Conservation (phyloP, 257 asterid species). For the Solanum habrochaites region DNA sequence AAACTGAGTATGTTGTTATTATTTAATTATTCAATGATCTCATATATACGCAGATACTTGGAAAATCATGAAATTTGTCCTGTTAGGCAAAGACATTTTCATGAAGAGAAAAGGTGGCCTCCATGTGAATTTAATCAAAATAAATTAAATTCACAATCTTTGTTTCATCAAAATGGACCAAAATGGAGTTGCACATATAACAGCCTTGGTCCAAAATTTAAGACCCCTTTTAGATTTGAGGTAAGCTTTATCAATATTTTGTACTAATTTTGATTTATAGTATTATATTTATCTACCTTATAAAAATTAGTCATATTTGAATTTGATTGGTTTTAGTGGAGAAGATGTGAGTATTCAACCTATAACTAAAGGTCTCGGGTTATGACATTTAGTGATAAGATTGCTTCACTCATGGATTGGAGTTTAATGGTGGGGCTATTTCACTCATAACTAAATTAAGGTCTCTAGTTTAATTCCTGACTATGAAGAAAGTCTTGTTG, state of each 20-base stretch:
- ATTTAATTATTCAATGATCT: not conserved
- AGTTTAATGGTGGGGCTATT: not conserved
- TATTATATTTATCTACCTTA: not conserved
- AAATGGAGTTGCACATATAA: constrained; percentile 11
- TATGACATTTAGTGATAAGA: not conserved
- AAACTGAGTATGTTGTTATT: not conserved
- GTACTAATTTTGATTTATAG: not conserved
- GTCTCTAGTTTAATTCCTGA: accelerated
- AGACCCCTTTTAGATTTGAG: constrained; percentile 17
- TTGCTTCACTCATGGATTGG: not conserved
- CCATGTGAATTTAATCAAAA: constrained; percentile 22
- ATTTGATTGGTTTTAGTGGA: not conserved
- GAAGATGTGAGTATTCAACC: not conserved
- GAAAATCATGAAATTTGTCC: constrained; percentile 10
- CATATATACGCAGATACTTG: not conserved
- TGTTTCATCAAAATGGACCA: not conserved
- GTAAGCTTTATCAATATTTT: constrained; percentile 3
- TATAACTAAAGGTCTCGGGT: not conserved
- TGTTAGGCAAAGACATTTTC: constrained; percentile 27
- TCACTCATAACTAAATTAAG: not conserved
- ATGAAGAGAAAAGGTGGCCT: constrained; percentile 63
- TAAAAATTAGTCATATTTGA: not conserved
- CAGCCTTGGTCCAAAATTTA: constrained; percentile 8
- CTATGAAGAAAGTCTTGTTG: no score
- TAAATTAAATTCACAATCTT: constrained; percentile 2